Conservation (phyloP, 2,329 filamentous ascomycete genomes). For the Venturia pyrina region DNA sequence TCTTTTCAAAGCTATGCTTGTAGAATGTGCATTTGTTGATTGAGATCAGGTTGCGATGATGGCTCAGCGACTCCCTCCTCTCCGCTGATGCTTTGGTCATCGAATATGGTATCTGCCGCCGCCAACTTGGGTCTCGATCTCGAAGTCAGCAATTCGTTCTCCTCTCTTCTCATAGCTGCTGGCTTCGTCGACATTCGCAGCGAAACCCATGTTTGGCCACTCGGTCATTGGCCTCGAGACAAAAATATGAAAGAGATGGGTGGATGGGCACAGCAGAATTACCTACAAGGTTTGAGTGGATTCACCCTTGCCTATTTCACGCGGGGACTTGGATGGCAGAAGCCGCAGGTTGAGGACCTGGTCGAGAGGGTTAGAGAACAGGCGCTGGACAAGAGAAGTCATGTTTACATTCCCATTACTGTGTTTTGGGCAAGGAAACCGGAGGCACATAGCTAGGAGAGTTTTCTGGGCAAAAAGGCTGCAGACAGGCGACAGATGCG, state of each 20-base stretch:
- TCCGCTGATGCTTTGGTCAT: conserved; percentile 39
- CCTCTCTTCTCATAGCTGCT: conserved; percentile 23
- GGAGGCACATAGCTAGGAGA: neutral
- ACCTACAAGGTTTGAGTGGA: conserved; percentile 21
- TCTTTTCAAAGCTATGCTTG: neutral
- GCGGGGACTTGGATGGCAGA: conserved; percentile 14
- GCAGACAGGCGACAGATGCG: no score
- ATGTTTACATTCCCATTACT: conserved; percentile 8
- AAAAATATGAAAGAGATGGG: conserved; percentile 42
- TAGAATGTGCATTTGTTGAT: neutral
- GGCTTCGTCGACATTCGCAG: conserved; percentile 42
- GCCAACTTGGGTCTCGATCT: neutral
- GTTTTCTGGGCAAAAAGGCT: no score
- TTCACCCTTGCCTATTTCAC: conserved; percentile 16
- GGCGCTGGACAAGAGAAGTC: neutral
- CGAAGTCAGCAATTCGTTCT: neutral
- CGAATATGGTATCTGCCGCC: conserved; percentile 16
- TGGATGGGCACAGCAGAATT: conserved; percentile 17
- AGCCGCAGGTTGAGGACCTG: conserved; percentile 15
- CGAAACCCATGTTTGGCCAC: conserved; percentile 30
- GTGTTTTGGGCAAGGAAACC: conserved; percentile 8
- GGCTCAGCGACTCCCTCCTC: conserved; percentile 34
- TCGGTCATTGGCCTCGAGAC: conserved; percentile 43
- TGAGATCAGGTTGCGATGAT: conserved; percentile 30
- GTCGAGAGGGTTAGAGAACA: conserved; percentile 13